Conservation (phyloP, 805 yeast species). For the Barnettozyma pratensis region DNA sequence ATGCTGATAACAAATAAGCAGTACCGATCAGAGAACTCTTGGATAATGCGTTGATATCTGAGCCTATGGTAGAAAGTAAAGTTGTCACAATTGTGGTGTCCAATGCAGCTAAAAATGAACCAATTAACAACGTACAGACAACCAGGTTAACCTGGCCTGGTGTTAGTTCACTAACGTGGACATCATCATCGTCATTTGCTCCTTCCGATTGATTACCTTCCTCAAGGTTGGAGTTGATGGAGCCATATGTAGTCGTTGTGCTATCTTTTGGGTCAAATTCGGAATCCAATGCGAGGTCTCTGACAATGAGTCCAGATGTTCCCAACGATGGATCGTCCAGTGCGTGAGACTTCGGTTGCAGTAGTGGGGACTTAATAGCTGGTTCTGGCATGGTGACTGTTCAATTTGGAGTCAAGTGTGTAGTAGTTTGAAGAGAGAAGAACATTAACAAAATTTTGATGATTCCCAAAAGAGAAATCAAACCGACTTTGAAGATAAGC, state of each 20-base stretch:
- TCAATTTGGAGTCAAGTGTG: neutral
- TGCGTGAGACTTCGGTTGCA: conserved; percentile 9
- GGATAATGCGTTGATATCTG: conserved; percentile 57
- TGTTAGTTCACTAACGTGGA: neutral
- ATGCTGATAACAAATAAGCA: conserved; percentile 54
- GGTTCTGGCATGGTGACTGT: neutral
- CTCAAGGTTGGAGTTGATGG: conserved; percentile 1
- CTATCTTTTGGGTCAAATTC: conserved; percentile 2
- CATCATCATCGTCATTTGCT: neutral
- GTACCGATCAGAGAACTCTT: conserved; percentile 66
- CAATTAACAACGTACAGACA: conserved; percentile 32
- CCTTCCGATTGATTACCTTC: neutral
- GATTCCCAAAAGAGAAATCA: too few species aligned
- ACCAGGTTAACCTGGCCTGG: conserved; percentile 17
- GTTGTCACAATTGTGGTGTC: conserved; percentile 65
- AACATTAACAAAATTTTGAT: too few species aligned
- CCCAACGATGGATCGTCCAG: conserved; percentile 10
- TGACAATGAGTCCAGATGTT: conserved; percentile 7
- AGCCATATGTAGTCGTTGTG: conserved; percentile 3
- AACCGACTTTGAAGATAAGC: too few species aligned
- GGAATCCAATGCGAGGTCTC: conserved; percentile 3
- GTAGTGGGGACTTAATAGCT: conserved; percentile 5
- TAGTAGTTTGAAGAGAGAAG: neutral
- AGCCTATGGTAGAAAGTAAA: conserved; percentile 55
- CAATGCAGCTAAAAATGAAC: conserved; percentile 53